Base-by-base conservation (phyloP, 2,329 filamentous ascomycete genomes). In the Macrophomina phaseolina region DNA sequence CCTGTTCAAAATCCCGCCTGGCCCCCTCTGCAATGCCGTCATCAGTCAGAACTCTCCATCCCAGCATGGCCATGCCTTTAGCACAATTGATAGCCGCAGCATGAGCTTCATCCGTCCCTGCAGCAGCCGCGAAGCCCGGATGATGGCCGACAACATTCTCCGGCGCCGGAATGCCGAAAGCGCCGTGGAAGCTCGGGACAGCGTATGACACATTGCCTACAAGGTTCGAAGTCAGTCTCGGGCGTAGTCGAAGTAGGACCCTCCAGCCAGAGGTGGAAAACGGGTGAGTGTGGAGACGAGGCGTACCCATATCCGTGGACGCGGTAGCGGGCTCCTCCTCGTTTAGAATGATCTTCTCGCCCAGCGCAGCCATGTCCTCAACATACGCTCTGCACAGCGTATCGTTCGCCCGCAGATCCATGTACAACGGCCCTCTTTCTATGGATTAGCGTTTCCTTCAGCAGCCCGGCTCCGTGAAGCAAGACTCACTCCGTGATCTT, bases 221-320 rank as follows among this genome's bases (percentile, higher is more conserved):
- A 48, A 38, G 5, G 14, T n/a, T 48, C 30, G 30, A 61, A 30
- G 46, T 30, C 46, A 42, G 11, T 16, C 9, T n/a, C n/a, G 14
- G 4, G 14, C 5, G 7, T n/a, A 11, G 28, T 36, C 3, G 5
- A 30, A 53, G 4, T 16, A 16, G 2, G 12, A 12, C 30, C 14
- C 6, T 8, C n/a, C 8, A 8, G n/a, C 9, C 23, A 53, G 7
- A n/a, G 32, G 8, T 12, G 28, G 32, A 16, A 30, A 30, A 7
- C 9, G 1, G 49, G 5, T 11, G 16, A 34, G 49, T 7, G 11
- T 8, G 23, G 14, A 8, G 32, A 52, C 2, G 49, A 32, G 38
- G 52, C 60, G 8, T 14, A 28, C 83, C 83, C 83, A 84, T 84
- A 71, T 85, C 83, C 0, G 83, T 84, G 0, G 83, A 83, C 2